Percentiles rank a stretch among this genome's conserved stretches.
phyloP scores from a whole-genome alignment of 2,329 filamentous ascomycete species.

The Monilinia vaccinii-corymbosi region DNA sequence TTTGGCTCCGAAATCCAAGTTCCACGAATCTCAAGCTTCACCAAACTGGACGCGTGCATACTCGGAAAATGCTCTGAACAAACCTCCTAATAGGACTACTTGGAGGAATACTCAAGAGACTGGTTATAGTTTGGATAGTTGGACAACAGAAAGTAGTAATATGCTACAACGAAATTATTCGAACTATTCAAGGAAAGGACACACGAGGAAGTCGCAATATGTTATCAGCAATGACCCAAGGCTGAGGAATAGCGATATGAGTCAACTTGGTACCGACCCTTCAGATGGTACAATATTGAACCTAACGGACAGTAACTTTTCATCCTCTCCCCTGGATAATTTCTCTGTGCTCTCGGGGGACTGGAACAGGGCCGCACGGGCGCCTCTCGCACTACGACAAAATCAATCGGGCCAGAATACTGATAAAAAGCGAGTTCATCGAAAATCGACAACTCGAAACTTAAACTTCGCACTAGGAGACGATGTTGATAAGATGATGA shows the following conservation, averaged over 20 bases:
- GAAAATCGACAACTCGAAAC: conserved; percentile 15
- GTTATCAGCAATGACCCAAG: conserved; percentile 9
- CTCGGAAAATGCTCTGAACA: conserved; percentile 23
- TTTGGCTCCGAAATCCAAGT: conserved; percentile 9
- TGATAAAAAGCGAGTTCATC: conserved; percentile 2
- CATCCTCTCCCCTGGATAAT: conserved; percentile 18
- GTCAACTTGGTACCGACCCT: neutral
- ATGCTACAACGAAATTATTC: conserved; percentile 22
- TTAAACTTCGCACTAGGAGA: conserved; percentile 11
- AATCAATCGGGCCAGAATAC: neutral
- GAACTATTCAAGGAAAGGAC: conserved; percentile 25
- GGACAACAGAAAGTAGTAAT: conserved; percentile 17
- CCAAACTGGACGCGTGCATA: conserved; percentile 16
- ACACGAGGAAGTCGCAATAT: conserved; percentile 18
- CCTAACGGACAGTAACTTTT: conserved; percentile 22
- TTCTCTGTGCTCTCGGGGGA: conserved; percentile 18
- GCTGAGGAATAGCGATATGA: conserved; percentile 12
- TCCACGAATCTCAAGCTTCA: conserved; percentile 11
- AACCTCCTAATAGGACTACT: conserved; percentile 12
- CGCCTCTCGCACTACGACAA: conserved; percentile 1
- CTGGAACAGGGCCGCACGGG: conserved; percentile 4
- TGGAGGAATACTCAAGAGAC: conserved; percentile 25
- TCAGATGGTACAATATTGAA: conserved; percentile 15
- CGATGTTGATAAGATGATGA: conserved; percentile 10
- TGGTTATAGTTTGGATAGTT: conserved; percentile 13